Base-by-base conservation (phyloP, 495 filamentous ascomycete genomes). In the Penicillium dipodomyicola region DNA sequence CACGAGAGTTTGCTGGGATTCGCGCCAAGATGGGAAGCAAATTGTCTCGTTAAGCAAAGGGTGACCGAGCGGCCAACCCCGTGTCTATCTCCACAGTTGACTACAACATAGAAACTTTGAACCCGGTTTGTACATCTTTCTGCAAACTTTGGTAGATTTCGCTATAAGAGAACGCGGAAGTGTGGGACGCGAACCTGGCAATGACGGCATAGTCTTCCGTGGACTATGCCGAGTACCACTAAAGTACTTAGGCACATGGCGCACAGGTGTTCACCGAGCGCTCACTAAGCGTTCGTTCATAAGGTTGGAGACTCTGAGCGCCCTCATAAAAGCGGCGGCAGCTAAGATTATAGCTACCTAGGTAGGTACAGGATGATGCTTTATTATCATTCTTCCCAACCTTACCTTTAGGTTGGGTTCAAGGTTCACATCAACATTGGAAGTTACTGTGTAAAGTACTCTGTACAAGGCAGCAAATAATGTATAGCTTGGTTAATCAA, bases 141-240 rank as follows among this genome's bases (percentile, higher is more conserved):
- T 49, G 29, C 46, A 23, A 49, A 49, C n/a, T 22, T 47, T 4
- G 44, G n/a, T 33, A 33, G 27, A 7, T 19, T 37, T 11, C 27
- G 23, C 17, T 52, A 5, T 35, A 25, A 33, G 46, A 6, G 41
- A 45, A 61, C 46, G 53, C 47, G 55, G 33, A 60, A 61, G 49
- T 59, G 57, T 59, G 66, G 64, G 56, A 68, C 64, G 66, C 56
- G 63, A 62, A 9, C 19, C 41, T n/a, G 49, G 54, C 35, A 42
- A 68, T 68, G 66, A 68, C 64, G 64, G 64, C 66, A 66, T 66
- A 53, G 49, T 53, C 48, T 62, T n/a, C n/a, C n/a, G n/a, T n/a
- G 19, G 35, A 52, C 42, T 43, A 52, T 32, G 61, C 65, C 57
- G 59, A 63, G 44, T 49, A 33, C 41, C 30, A 49, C 52, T 57